Conservation (phyloP, 768 basidiomycete species). For the Tricholoma flavovirens region DNA sequence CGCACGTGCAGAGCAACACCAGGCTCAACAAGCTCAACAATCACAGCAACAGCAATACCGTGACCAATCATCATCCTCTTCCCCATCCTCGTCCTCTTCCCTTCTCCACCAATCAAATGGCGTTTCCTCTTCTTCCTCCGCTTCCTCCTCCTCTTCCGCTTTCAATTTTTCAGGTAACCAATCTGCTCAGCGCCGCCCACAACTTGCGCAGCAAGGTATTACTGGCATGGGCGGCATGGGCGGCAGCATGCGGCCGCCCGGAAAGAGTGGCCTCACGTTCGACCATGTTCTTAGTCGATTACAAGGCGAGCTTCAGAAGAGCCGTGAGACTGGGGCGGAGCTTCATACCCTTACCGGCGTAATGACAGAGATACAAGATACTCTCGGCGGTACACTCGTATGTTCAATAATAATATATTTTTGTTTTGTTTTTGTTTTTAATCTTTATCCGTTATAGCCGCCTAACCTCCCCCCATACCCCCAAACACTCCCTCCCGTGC, state of each 20-base stretch:
- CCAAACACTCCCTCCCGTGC: constrained; percentile 59
- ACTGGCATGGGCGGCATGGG: constrained; percentile 75
- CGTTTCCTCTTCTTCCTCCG: neutral
- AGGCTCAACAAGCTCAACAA: constrained; percentile 31
- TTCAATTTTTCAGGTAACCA: constrained; percentile 21
- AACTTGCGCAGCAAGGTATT: constrained; percentile 53
- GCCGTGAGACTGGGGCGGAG: constrained; percentile 87
- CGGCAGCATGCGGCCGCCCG: constrained; percentile 61
- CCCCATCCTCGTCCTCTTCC: constrained; percentile 9
- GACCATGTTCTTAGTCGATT: constrained; percentile 87
- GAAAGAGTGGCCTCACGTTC: constrained; percentile 85
- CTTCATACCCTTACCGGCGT: constrained; percentile 68
- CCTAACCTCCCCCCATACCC: constrained; percentile 60
- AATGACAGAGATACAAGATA: constrained; percentile 91
- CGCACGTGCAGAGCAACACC: constrained; percentile 64
- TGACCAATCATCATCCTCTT: constrained; percentile 18
- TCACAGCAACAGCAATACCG: constrained; percentile 31
- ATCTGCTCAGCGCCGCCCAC: constrained; percentile 47
- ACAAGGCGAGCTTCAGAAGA: constrained; percentile 93
- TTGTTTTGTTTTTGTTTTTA: constrained; percentile 2
- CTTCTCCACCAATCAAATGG: constrained; percentile 5
- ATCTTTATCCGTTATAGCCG: constrained; percentile 37
- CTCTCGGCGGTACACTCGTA: constrained; percentile 77
- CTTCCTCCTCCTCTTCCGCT: constrained; percentile 1
- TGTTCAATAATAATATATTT: constrained; percentile 27